Percentiles rank a stretch among this genome's conserved stretches.
Conservation (phyloP, 148 eudicot genomes). For the Cornus florida region DNA sequence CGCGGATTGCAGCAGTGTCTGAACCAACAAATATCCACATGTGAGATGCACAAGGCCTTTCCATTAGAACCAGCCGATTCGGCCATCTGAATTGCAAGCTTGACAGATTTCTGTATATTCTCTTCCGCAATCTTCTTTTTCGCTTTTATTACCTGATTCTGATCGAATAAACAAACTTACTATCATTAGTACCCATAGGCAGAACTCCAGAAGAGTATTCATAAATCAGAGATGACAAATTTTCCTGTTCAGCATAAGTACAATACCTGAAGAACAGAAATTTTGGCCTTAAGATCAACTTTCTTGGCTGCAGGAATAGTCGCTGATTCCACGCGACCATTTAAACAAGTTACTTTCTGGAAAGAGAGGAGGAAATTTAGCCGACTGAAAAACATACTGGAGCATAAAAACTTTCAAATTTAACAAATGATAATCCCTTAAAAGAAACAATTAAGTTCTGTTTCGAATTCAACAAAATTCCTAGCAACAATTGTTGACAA, state of each 20-base stretch:
- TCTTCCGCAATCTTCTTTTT: conserved; percentile 77
- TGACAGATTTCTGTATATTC: conserved; percentile 70
- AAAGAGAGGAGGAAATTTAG: conserved; percentile 8
- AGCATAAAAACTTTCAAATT: neutral
- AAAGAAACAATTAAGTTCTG: too few species aligned
- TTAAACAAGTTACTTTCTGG: conserved; percentile 78
- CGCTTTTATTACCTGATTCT: conserved; percentile 72
- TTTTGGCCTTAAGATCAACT: conserved; percentile 59
- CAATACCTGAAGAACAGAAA: conserved; percentile 64
- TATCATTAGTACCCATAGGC: neutral
- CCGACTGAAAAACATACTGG: neutral
- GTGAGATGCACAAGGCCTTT: conserved; percentile 67
- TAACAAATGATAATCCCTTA: too few species aligned
- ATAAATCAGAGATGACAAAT: neutral
- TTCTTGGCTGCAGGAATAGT: conserved; percentile 80
- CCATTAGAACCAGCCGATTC: conserved; percentile 71
- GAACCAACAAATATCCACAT: conserved; percentile 74
- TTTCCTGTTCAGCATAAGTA: conserved; percentile 5
- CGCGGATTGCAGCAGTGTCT: conserved; percentile 75
- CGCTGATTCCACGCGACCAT: conserved; percentile 67
- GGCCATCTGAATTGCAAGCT: conserved; percentile 62
- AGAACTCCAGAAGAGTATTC: neutral
- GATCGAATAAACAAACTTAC: conserved; percentile 7
- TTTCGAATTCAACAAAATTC: too few species aligned
- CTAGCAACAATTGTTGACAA: too few species aligned